phyloP scores from a whole-genome alignment of 1,284 basidiomycete genomes.

The Trichosporon sp. region DNA sequence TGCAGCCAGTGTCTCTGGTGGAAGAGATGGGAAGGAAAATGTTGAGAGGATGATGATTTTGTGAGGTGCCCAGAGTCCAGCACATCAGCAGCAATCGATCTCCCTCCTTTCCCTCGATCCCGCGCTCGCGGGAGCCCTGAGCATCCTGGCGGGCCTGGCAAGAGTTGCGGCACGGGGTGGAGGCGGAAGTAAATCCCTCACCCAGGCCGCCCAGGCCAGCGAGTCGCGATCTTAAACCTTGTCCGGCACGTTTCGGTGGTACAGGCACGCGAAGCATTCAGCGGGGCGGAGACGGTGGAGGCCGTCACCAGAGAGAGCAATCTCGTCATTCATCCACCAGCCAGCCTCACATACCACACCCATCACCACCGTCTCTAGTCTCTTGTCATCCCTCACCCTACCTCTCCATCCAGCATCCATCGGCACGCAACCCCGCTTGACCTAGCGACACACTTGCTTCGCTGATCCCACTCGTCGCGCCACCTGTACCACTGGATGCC shows the following conservation, averaged over 20 bases:
- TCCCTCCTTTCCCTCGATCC: constrained; percentile 4
- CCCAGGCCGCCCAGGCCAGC: background rate
- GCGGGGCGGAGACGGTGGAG: background rate
- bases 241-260: background rate
- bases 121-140: background rate
- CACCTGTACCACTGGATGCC: background rate
- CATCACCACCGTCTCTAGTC: background rate
- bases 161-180: background rate
- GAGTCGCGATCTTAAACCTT: background rate
- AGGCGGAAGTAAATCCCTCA: constrained; percentile 9
- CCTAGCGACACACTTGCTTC: background rate
- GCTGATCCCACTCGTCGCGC: background rate
- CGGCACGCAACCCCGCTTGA: background rate
- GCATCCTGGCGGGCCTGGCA: background rate
- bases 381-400: background rate
- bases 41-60: background rate
- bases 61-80: background rate
- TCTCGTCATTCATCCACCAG: background rate
- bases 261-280: background rate
- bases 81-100: constrained; percentile 9
- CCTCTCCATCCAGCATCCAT: background rate
- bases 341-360: background rate
- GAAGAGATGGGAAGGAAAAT: background rate
- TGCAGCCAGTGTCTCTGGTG: background rate
- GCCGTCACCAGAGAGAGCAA: background rate